Percentiles rank a stretch among this genome's conserved stretches.
phyloP scores from a whole-genome alignment of 495 filamentous ascomycete species.

The Neurospora cerealis region DNA sequence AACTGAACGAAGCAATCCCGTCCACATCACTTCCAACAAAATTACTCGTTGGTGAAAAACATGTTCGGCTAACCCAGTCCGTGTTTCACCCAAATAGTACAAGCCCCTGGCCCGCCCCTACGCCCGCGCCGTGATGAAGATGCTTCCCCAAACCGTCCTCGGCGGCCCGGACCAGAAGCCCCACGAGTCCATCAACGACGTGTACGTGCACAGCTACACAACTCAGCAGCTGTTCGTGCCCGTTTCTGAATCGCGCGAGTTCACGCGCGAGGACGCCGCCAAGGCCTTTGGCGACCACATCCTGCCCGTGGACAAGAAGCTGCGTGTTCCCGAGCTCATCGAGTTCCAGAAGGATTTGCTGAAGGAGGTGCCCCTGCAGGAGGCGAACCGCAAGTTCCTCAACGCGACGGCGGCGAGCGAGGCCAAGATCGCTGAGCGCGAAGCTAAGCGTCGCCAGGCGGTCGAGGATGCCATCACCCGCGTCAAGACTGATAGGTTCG shows the following conservation, averaged over 20 bases:
- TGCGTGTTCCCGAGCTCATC: slow-evolving; percentile 82
- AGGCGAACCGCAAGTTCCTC: slow-evolving; percentile 28
- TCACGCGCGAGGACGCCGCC: slow-evolving; percentile 83
- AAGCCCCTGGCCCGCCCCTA: slow-evolving; percentile 72
- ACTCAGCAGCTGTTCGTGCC: slow-evolving; percentile 82
- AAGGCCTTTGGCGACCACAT: slow-evolving; percentile 65
- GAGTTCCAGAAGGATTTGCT: slow-evolving; percentile 43
- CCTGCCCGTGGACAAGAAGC: slow-evolving; percentile 73
- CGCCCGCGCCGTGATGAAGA: slow-evolving; percentile 59
- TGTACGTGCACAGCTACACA: slow-evolving; percentile 72
- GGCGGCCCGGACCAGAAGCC: slow-evolving; percentile 13
- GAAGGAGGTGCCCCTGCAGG: slow-evolving; percentile 4
- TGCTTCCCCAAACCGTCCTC: slow-evolving; percentile 55
- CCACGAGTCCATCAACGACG: slow-evolving; percentile 87
- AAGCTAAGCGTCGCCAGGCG: slow-evolving; percentile 29
- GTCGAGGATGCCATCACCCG: slow-evolving; percentile 37
- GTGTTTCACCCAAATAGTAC: slow-evolving; percentile 38
- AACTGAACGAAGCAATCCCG: not conserved
- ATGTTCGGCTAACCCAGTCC: not conserved
- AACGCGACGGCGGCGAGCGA: slow-evolving; percentile 25
- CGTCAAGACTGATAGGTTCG: slow-evolving; percentile 46
- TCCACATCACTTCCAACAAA: not conserved
- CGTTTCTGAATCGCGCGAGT: slow-evolving; percentile 77
- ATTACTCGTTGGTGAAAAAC: not conserved
- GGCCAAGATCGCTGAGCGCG: slow-evolving; percentile 22